A percentile compares a stretch with the other conserved stretches of the same genome.
These are phyloP conservation scores for Pichia thaimueangensis DNA, from an alignment of 805 yeast species.

Conservation along the genomic window DNA sequence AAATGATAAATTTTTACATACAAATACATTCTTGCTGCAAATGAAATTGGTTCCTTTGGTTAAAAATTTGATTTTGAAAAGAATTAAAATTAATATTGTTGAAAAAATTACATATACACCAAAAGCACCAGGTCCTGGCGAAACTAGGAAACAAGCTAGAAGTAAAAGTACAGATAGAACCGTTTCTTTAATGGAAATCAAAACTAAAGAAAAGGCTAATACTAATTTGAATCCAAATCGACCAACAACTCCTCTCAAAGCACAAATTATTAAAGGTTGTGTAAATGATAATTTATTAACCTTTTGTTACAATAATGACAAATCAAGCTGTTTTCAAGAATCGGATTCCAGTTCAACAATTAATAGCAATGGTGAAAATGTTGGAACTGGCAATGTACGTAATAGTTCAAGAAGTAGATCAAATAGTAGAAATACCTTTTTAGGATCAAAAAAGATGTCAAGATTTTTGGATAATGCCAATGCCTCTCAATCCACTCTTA, in stretches of 20 bases:
- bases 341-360: neutral
- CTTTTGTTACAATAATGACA: slow-evolving; percentile 40
- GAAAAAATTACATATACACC: slow-evolving; percentile 63
- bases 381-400: neutral
- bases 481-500: neutral
- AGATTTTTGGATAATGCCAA: slow-evolving; percentile 17
- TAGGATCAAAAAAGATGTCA: slow-evolving; percentile 14
- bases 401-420: slow-evolving; percentile 1
- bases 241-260: slow-evolving; percentile 34
- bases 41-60: slow-evolving; percentile 61
- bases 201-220: slow-evolving; percentile 41
- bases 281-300: slow-evolving; percentile 56
- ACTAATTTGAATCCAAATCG: slow-evolving; percentile 15
- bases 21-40: slow-evolving; percentile 39
- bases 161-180: slow-evolving; percentile 42
- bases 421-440: neutral
- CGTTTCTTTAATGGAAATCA: slow-evolving; percentile 56
- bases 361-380: neutral
- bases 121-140: slow-evolving; percentile 15
- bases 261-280: slow-evolving; percentile 53
- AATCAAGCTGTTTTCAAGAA: neutral
- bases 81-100: slow-evolving; percentile 58
- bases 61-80: slow-evolving; percentile 54
- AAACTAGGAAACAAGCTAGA: slow-evolving; percentile 19
- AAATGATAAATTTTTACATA: slow-evolving; percentile 7